These are phyloP conservation scores for Calonectria ilicicola DNA, from an alignment of 2,329 filamentous ascomycete genomes.

Conservation along the genomic window DNA sequence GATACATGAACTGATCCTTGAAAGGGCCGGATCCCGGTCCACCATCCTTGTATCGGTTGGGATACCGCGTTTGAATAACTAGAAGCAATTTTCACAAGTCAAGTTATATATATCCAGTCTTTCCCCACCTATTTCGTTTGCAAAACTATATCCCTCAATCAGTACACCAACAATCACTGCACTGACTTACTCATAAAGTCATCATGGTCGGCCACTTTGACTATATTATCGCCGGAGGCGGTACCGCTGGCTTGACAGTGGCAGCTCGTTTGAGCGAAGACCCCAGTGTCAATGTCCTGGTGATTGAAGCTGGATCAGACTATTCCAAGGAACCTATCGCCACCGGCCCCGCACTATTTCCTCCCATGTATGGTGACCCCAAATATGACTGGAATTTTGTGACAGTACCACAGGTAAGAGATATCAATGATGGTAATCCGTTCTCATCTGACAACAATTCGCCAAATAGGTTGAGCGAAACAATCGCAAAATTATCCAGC, in stretches of 20 bases:
- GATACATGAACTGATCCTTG: background rate
- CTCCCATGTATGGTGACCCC: background rate
- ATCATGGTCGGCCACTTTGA: background rate
- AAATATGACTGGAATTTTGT: slow-evolving; percentile 4
- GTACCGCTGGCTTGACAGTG: background rate
- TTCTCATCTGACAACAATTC: background rate
- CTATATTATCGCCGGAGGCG: background rate
- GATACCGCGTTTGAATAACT: background rate
- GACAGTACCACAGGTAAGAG: background rate
- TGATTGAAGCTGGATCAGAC: background rate
- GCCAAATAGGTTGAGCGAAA: background rate
- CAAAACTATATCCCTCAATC: background rate
- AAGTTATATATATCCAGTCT: background rate
- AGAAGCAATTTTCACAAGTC: background rate
- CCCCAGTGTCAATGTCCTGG: background rate
- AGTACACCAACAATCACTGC: background rate
- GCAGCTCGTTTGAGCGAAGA: background rate
- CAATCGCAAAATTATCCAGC: background rate
- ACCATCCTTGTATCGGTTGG: too few relatives aligned
- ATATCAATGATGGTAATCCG: too few relatives aligned
- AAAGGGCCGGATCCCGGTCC: too few relatives aligned
- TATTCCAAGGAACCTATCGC: background rate
- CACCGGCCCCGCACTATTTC: background rate
- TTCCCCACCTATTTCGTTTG: background rate
- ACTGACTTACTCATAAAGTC: background rate